Evolutionary conservation across 768 basidiomycete genomes (phyloP), one percentile per base, ranked within the genome.

Genomic region (Pleurotus ostreatus): DNA sequence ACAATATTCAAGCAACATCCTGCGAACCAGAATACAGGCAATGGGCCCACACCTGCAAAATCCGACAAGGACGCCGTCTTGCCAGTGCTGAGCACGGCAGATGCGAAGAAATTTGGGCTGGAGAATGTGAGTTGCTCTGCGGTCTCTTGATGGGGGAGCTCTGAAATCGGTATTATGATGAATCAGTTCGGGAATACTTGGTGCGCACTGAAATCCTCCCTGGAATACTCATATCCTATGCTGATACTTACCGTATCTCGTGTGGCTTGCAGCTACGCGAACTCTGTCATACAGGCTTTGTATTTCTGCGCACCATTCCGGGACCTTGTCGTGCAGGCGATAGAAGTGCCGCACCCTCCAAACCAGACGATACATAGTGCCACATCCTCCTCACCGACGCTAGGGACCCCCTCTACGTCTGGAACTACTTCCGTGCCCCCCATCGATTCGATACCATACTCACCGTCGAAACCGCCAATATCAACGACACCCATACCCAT

Each of bases 261-360:
- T 52, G 49, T 55, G 46, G 30, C 60, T 26, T 53, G 57, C 68
- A 94, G 94, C 74, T 99, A 99, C 71, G 94, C 90, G 75, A 99
- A 98, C 72, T 97, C 96, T n/a, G 94, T 99, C 20, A 80, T 99
- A 13, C 96, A 99, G 70, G 88, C 97, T 0, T 82, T 98, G 55
- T 99, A 98, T 75, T 96, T 95, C 70, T 98, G 94, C 68, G 74
- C 82, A 20, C 95, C 96, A 1, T 98, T 99, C 68, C 83, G 95
- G 49, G 89, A 95, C 49, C 89, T 97, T 56, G 78, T 98, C 62
- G 73, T 89, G n/a, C 90, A 88, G 62, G 77, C 79, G 58, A 64
- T 74, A 53, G 89, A 49, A 12, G 34, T 49, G 15, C 60, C 57
- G 68, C 74, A 55, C 51, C 71, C 1, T 61, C 66, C 38, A 64